These are phyloP conservation scores for Linnemannia hyalina DNA, from an alignment of 192 early-diverging fungal species.

Conservation along the genomic window DNA sequence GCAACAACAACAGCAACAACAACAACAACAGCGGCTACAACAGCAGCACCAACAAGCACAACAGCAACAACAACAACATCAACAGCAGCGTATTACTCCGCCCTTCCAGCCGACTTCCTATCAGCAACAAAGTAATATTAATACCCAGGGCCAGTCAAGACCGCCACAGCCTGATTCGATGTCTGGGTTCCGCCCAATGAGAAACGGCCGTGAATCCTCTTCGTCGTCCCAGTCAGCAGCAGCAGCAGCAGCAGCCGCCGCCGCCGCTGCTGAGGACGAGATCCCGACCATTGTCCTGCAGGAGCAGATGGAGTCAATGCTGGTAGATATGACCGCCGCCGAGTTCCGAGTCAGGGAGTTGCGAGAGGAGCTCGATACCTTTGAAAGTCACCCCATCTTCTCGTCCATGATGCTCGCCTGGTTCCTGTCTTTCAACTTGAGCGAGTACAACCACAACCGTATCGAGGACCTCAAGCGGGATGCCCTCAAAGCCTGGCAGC, in stretches of 20 bases:
- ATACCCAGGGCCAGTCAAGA: slow-evolving; percentile 2
- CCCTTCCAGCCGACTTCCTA: slow-evolving; percentile 5
- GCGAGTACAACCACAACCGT: slow-evolving; percentile 28
- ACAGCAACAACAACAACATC: neutral
- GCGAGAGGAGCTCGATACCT: slow-evolving; percentile 49
- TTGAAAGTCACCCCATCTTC: slow-evolving; percentile 44
- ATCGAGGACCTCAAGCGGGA: slow-evolving; percentile 40
- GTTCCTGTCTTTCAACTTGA: slow-evolving; percentile 37
- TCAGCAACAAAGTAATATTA: slow-evolving; percentile 8
- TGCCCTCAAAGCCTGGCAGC: slow-evolving; percentile 37
- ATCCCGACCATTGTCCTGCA: slow-evolving; percentile 51
- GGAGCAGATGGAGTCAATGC: slow-evolving; percentile 53
- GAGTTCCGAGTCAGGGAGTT: slow-evolving; percentile 40
- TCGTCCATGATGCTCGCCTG: slow-evolving; percentile 44
- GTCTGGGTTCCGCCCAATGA: neutral
- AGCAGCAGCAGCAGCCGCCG: neutral
- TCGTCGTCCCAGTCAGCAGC: neutral
- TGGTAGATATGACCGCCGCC: slow-evolving; percentile 33
- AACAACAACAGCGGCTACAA: neutral
- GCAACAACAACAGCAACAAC: slow-evolving; percentile 3
- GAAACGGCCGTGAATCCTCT: neutral
- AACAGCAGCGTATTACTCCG: slow-evolving; percentile 13
- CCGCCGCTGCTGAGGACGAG: slow-evolving; percentile 29
- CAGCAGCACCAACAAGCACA: slow-evolving; percentile 8
- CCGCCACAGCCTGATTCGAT: slow-evolving; percentile 19